Base-by-base conservation (phyloP, 768 basidiomycete genomes). In the Lactifluus volemus region DNA sequence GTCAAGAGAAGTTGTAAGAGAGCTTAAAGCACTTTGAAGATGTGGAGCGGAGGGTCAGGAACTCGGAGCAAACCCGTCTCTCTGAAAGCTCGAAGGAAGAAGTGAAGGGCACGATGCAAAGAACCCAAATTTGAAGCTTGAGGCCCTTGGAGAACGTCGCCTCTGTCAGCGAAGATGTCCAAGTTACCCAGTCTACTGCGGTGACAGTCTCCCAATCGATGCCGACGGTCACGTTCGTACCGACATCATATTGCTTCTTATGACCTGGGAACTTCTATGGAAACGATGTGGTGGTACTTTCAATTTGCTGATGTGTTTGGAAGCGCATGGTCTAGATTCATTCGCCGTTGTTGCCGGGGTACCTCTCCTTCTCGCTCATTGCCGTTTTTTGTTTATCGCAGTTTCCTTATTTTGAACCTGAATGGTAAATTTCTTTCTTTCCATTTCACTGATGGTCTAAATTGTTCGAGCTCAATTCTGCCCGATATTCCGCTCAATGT, bases 381-480 rank as follows among this genome's bases (percentile, higher is more conserved):
- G 9, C 5, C 12, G 25, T 9, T 34, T 7, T 5, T 49, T 15
- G 25, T 19, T 9, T 34, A 11, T 9, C 49, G 5, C 32, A 61
- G 60, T 14, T 53, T 61, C 12, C 32, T 61, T 41, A 2, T 2
- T 25, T 47, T 61, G 30, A 48, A 62, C 19, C 29, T 62, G 30
- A 53, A 62, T 9, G 38, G 45, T 58, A 47, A 14, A 12, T 19
- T 7, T 14, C 25, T n/a, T 12, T 29, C 19, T 39, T 3, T 29
- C 3, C n/a, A 5, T 2, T 30, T 14, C n/a, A n/a, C 17, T 9
- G 3, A 29, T 29, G 15, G 34, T 1, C 19, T 3, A 21, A n/a
- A 7, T 2, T 5, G 30, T 19, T 36, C 30, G 30, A 42, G 9
- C 32, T 9, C 12, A 17, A 51, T n/a, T n/a, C n/a, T n/a, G n/a